Conservation (phyloP, 2,329 filamentous ascomycete genomes). For the Penicillium sp. region DNA sequence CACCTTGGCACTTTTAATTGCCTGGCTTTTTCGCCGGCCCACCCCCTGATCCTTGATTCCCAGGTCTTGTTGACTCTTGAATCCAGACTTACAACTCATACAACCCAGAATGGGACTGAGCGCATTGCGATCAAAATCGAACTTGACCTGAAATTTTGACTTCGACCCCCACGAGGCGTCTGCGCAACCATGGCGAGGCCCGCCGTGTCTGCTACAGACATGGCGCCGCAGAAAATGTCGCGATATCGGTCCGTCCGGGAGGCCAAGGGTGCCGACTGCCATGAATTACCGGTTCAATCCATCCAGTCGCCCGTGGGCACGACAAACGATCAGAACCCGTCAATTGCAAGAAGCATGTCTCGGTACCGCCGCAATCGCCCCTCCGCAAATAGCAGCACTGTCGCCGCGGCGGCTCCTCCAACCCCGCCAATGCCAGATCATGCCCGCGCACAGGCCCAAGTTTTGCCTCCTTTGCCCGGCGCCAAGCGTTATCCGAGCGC, state of each 20-base stretch:
- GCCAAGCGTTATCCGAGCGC: not conserved
- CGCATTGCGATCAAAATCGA: not conserved
- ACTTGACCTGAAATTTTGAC: not conserved
- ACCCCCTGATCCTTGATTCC: not conserved
- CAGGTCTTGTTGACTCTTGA: not conserved
- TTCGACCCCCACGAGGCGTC: not conserved
- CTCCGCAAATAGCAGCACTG: constrained; percentile 1
- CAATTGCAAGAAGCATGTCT: constrained; percentile 35
- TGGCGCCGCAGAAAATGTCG: not conserved
- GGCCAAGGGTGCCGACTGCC: not conserved
- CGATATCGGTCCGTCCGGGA: constrained; percentile 6
- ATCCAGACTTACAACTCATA: not conserved
- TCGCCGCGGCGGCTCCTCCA: constrained; percentile 8
- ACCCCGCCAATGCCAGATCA: constrained; percentile 12
- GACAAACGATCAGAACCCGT: constrained; percentile 19
- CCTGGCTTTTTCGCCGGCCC: not conserved
- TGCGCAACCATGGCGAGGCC: not conserved
- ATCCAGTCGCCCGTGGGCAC: not conserved
- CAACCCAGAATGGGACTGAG: not conserved
- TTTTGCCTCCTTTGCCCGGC: not conserved
- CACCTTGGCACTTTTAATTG: constrained; percentile 9
- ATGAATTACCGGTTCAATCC: not conserved
- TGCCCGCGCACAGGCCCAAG: constrained; percentile 4
- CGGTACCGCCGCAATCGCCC: constrained; percentile 34
- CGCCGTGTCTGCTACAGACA: not conserved